Conservation (phyloP, 2,329 filamentous ascomycete species). For the Lecanicillium sp. region DNA sequence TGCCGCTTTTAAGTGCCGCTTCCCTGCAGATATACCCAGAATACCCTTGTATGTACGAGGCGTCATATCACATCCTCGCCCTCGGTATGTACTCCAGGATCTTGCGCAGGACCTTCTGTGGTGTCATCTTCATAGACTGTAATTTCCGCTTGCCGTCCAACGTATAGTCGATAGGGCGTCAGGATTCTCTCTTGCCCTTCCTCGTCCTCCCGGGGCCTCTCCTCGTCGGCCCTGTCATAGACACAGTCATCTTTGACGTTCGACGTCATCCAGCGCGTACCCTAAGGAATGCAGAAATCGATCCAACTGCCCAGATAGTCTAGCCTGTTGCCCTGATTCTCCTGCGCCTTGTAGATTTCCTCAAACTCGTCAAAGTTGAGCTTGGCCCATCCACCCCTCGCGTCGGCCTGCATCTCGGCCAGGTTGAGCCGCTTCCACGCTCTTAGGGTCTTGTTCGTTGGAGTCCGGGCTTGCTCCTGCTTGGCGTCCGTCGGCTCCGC, state of each 20-base stretch:
- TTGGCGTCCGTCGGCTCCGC: not conserved
- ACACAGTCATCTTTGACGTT: not conserved
- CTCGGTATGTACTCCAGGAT: no score
- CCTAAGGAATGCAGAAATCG: slow-evolving; percentile 65
- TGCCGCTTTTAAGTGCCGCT: no score
- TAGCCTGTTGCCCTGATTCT: slow-evolving; percentile 56
- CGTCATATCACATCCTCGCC: no score
- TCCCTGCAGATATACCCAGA: no score
- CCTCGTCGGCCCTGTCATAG: no score
- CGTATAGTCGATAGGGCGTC: no score
- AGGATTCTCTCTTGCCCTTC: no score
- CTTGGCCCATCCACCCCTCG: slow-evolving; percentile 72
- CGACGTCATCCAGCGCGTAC: not conserved
- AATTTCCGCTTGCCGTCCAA: no score
- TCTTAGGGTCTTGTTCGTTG: slow-evolving; percentile 29
- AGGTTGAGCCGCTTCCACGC: slow-evolving; percentile 53
- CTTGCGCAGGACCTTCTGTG: no score
- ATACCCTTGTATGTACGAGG: no score
- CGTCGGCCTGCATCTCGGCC: slow-evolving; percentile 61
- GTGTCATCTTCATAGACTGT: no score
- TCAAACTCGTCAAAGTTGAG: slow-evolving; percentile 78
- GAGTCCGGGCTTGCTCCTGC: slow-evolving; percentile 18
- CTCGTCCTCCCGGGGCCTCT: no score
- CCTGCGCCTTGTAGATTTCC: slow-evolving; percentile 61
- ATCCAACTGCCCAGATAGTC: slow-evolving; percentile 89